These are phyloP conservation scores for Lotmaria passim DNA, from an alignment of 208 protist genomes.

Conservation along the genomic window DNA sequence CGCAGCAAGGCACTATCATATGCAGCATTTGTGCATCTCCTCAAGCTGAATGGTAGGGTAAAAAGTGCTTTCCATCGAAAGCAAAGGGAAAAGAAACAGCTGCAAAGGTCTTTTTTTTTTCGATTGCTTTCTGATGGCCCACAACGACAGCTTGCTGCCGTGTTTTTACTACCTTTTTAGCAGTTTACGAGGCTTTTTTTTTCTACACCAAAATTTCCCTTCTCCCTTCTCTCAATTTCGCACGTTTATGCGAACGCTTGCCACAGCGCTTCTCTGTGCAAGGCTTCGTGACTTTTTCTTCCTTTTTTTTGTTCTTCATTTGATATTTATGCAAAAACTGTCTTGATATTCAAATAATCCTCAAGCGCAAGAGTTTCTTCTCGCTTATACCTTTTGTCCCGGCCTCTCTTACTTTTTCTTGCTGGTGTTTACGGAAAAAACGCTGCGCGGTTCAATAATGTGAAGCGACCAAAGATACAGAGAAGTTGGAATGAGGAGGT, in stretches of 20 bases:
- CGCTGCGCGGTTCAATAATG: neutral
- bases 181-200: neutral
- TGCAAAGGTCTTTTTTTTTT: conserved; percentile 3
- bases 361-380: neutral
- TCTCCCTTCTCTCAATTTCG: conserved; percentile 8
- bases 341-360: neutral
- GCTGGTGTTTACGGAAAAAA: neutral
- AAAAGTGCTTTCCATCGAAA: no score
- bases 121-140: neutral
- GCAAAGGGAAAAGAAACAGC: neutral
- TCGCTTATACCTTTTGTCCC: neutral
- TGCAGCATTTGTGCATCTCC: neutral
- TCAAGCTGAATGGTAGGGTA: no score
- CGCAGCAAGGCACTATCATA: neutral
- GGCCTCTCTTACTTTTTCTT: conserved; percentile 11
- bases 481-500: neutral
- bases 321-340: conserved; percentile 3
- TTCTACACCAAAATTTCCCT: conserved; percentile 1
- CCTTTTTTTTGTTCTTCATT: conserved; percentile 6
- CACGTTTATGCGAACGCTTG: conserved; percentile 4
- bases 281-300: neutral
- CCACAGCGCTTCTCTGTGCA: conserved; percentile 5
- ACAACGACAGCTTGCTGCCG: neutral
- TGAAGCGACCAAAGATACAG: no score
- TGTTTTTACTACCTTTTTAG: neutral